These are phyloP conservation scores for Cryphonectria naterciae DNA, from an alignment of 2,329 filamentous ascomycete genomes.

Conservation along the genomic window DNA sequence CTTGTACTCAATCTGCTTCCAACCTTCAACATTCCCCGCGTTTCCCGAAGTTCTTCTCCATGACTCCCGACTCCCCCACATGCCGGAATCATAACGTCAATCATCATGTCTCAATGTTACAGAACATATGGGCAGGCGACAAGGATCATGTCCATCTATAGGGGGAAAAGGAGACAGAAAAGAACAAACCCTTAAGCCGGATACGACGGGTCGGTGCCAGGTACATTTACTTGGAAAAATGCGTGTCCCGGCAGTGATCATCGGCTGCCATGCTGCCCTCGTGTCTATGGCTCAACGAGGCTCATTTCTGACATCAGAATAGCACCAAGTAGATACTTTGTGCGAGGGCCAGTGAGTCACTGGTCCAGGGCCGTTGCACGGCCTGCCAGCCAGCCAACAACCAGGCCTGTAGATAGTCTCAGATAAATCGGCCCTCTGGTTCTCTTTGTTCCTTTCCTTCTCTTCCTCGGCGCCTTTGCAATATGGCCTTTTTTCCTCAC, in stretches of 20 bases:
- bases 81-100: background rate
- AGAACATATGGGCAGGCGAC: background rate
- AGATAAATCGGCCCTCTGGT: too few species aligned
- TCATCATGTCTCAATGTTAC: background rate
- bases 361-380: too few species aligned
- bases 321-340: too few species aligned
- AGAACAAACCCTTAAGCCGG: background rate
- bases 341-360: too few species aligned
- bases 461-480: too few species aligned
- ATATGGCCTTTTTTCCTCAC: too few species aligned
- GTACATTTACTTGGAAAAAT: background rate
- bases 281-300: too few species aligned
- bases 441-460: too few species aligned
- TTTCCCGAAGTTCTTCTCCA: background rate
- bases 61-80: background rate
- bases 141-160: background rate
- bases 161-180: background rate
- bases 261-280: background rate
- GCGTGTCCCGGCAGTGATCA: background rate
- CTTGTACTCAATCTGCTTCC: background rate
- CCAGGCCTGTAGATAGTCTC: too few species aligned
- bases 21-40: background rate
- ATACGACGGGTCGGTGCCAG: background rate
- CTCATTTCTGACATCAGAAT: too few species aligned
- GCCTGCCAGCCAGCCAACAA: too few species aligned